Percentiles rank a stretch among this genome's conserved stretches.
These are phyloP conservation scores for Coemansia sp. DNA, from an alignment of 192 early-diverging fungal genomes.

Conservation along the genomic window DNA sequence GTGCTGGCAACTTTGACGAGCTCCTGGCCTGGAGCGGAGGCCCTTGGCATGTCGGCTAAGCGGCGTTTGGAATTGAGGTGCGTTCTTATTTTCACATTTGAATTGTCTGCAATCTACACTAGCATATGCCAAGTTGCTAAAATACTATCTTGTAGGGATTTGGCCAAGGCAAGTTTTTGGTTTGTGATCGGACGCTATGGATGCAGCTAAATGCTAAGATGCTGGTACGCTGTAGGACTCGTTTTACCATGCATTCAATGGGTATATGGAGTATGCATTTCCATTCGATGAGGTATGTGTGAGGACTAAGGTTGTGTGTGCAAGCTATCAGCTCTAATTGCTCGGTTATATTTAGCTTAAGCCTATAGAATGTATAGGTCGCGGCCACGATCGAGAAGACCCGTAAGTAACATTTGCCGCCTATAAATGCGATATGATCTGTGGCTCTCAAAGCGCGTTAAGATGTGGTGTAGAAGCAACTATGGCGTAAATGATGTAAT, in stretches of 20 bases:
- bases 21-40: slow-evolving; percentile 10
- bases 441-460: too few species aligned
- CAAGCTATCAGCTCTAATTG: too few species aligned
- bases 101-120: too few species aligned
- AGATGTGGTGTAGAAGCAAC: slow-evolving; percentile 9
- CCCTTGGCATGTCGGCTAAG: slow-evolving; percentile 32
- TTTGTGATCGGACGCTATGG: background rate
- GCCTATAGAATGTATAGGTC: slow-evolving; percentile 77
- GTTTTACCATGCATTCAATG: slow-evolving; percentile 76
- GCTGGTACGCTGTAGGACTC: slow-evolving; percentile 27
- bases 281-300: slow-evolving; percentile 75
- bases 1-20: slow-evolving; percentile 9
- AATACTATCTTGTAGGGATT: slow-evolving; percentile 7
- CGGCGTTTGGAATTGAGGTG: slow-evolving; percentile 35
- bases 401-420: slow-evolving; percentile 36
- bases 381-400: slow-evolving; percentile 65
- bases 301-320: too few species aligned
- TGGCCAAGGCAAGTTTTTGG: slow-evolving; percentile 16
- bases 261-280: slow-evolving; percentile 81
- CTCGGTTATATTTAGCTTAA: slow-evolving; percentile 55
- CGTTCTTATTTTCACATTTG: too few species aligned
- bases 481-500: slow-evolving; percentile 84
- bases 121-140: too few species aligned
- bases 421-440: too few species aligned
- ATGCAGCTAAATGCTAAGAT: background rate